Evolutionary conservation across 2,329 filamentous ascomycete species (phyloP).

Genomic region (Colletotrichum echinochloae): DNA sequence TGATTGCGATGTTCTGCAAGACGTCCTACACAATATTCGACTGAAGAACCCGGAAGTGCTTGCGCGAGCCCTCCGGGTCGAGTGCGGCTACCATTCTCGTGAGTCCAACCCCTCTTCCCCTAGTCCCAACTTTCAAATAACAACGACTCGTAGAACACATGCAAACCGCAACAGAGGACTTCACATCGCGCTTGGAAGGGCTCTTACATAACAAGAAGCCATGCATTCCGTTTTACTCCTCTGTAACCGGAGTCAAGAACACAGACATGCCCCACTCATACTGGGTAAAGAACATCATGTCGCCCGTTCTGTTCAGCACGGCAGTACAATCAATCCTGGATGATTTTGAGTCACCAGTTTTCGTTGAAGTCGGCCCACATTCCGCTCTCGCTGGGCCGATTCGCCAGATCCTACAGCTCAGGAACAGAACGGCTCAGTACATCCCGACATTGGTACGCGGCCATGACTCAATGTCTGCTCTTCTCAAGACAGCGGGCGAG

Average conservation of each 20-base stretch:
- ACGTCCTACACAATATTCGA: slow-evolving; percentile 42
- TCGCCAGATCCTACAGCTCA: slow-evolving; percentile 61
- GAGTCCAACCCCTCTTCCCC: neutral
- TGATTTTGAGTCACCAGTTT: slow-evolving; percentile 44
- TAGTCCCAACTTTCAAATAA: neutral
- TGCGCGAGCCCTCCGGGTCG: slow-evolving; percentile 60
- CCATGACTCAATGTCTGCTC: slow-evolving; percentile 10
- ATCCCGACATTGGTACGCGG: slow-evolving; percentile 20
- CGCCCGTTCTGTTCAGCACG: slow-evolving; percentile 57
- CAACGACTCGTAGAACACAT: slow-evolving; percentile 23
- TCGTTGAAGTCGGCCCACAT: slow-evolving; percentile 63
- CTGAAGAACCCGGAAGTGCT: slow-evolving; percentile 54
- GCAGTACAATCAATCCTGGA: slow-evolving; percentile 42
- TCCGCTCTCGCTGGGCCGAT: slow-evolving; percentile 62
- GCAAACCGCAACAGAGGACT: slow-evolving; percentile 15
- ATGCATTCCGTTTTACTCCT: slow-evolving; percentile 32
- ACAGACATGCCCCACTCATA: slow-evolving; percentile 49
- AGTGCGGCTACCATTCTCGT: slow-evolving; percentile 65
- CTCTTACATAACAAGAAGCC: neutral
- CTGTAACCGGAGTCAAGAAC: slow-evolving; percentile 24
- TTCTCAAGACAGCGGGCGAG: slow-evolving; percentile 36
- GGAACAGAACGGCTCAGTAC: slow-evolving; percentile 1
- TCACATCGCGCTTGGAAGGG: slow-evolving; percentile 26
- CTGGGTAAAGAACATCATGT: slow-evolving; percentile 59
- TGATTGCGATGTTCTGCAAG: slow-evolving; percentile 43